A percentile compares a stretch with the other conserved stretches of the same genome.
phyloP scores from a whole-genome alignment of 257 asterid species.

The Solanum etuberosum region DNA sequence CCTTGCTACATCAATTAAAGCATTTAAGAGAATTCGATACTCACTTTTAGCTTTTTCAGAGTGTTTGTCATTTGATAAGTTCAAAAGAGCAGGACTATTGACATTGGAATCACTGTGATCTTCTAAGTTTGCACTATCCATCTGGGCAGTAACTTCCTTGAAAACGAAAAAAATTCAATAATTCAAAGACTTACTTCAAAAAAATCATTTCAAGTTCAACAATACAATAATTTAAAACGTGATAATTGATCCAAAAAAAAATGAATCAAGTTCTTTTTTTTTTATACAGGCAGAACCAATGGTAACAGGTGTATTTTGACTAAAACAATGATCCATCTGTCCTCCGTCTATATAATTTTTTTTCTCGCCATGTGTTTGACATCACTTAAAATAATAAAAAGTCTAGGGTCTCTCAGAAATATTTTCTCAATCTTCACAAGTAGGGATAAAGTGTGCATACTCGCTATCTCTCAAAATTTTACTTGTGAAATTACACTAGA shows the following conservation, averaged over 20 bases:
- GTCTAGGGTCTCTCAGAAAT: background rate
- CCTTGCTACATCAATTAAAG: background rate
- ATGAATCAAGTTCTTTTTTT: background rate
- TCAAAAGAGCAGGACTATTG: background rate
- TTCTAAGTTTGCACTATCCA: background rate
- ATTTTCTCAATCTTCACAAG: background rate
- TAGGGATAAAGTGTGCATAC: background rate
- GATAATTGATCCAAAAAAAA: background rate
- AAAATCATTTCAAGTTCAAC: background rate
- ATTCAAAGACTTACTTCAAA: background rate
- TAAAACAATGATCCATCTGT: background rate
- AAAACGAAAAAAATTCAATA: background rate
- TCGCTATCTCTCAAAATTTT: too few relatives aligned
- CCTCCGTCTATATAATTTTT: background rate
- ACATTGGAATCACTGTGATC: background rate
- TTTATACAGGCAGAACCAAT: background rate
- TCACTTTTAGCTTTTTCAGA: background rate
- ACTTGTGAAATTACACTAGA: background rate
- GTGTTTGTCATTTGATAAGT: background rate
- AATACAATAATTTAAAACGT: background rate
- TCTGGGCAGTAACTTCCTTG: background rate
- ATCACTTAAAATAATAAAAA: background rate
- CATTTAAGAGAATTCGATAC: background rate
- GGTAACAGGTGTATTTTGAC: background rate
- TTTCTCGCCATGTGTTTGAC: background rate